Evolutionary conservation across 805 yeast species (phyloP), one percentile per base, ranked within the genome.

Genomic region (Yarrowia phangngaensis): DNA sequence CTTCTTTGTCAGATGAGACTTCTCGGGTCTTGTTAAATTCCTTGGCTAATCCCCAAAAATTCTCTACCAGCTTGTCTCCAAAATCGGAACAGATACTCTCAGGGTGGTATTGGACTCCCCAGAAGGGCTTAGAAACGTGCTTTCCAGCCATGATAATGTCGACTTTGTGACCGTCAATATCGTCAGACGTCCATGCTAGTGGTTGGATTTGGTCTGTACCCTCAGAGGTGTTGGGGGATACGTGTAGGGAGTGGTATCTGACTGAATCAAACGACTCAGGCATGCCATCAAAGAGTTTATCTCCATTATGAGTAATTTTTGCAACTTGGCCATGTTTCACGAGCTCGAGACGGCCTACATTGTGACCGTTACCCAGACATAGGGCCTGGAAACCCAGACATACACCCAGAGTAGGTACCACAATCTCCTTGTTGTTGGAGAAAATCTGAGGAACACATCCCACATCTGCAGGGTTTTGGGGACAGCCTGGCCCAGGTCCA

Each of bases 401-500:
- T 3, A 94, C 83, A 0, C 99, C 99, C 40, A 92, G 65, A 0
- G 88, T 74, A 0, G 97, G 97, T 1, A 79, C 58, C 0, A 59
- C 51, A 1, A 56, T 52, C n/a, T 59, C 58, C 5, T 61, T 58
- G 23, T 66, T 57, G 19, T 58, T 53, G 54, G 65, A 51, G 74
- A 76, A 82, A 55, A 89, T 52, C 6, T 65, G 64, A 0, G 79
- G 75, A 12, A 89, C 76, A 8, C 87, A 72, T 0, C 95, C 96
- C 20, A 82, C 76, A 58, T 89, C 97, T 1, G 60, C 56, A 4
- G 73, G 59, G 56, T 69, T 67, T 1, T 66, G 64, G 0, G 98
- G 98, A 56, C 84, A 78, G 0, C 99, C 99, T 0, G 99, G 99
- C 0, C 99, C 99, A 0, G 99, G 99, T 0, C 98, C 98, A 7